Evolutionary conservation across 805 yeast genomes (phyloP), one percentile per base, ranked within the genome.

Genomic region (Candida suzukii): DNA sequence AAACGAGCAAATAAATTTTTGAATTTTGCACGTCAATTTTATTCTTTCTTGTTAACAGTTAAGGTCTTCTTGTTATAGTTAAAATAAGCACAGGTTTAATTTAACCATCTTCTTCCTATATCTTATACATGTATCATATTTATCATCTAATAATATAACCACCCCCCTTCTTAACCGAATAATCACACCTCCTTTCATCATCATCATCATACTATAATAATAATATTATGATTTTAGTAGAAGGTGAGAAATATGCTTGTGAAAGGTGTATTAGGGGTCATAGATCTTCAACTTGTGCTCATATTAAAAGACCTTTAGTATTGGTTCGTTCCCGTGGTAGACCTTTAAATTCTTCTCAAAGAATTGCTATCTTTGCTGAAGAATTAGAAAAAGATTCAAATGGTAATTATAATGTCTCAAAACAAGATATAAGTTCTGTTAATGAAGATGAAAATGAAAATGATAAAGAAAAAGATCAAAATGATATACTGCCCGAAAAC

Each of bases 301-400:
- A 91, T 61, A 76, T 83, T 25, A 69, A 74, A 40, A 70, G 96
- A 37, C 87, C 93, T 20, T 67, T 91, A 32, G 80, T 90, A 12
- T 86, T 88, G 52, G 96, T 91, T 12, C 72, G 96, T 22, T 76
- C 86, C n/a, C 74, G 95, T 44, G 99, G 98, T 1, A 65, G 98
- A 37, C 97, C 96, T 0, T 68, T 75, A 22, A 78, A 72, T 39
- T 75, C 74, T 5, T 66, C 67, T 38, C 79, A 76, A 45, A 60
- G 87, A 38, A 67, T 79, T 13, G 86, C 87, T 10, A 77, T 78
- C 6, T 65, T 70, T 51, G 80, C 80, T 4, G 73, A 73, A 35
- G 53, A 55, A 30, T 33, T 50, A 5, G 44, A 41, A 5, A 38
- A 28, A 11, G 38, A 35, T 27, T 30, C 21, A 12, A 32, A 39